Evolutionary conservation across 2,329 filamentous ascomycete genomes (phyloP).

Genomic region (Diaporthe citri): DNA sequence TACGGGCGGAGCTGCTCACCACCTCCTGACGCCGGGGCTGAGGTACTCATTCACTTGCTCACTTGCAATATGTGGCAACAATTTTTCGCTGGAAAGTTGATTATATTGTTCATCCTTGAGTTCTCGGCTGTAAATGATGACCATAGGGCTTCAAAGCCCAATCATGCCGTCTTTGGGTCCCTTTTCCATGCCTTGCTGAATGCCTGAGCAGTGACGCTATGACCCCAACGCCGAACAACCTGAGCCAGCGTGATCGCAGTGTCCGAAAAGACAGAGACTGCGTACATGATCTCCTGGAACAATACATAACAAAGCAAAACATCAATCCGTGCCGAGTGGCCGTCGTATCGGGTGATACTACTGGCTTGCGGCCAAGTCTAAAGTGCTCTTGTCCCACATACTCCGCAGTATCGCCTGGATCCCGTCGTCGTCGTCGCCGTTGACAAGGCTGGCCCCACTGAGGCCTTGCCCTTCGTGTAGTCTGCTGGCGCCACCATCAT

Average conservation of each 20-base stretch:
- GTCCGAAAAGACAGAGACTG: neutral
- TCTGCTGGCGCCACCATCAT: conserved; percentile 53
- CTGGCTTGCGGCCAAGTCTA: conserved; percentile 68
- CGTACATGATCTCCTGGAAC: neutral
- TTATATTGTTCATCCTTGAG: neutral
- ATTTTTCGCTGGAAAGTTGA: neutral
- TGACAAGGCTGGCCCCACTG: conserved; percentile 64
- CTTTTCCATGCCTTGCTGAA: conserved; percentile 17
- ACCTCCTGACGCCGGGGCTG: neutral
- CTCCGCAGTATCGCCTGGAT: conserved; percentile 66
- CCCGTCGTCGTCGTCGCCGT: conserved; percentile 64
- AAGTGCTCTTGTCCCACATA: conserved; percentile 70
- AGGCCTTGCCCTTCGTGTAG: conserved; percentile 55
- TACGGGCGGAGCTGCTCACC: neutral
- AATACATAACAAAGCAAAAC: neutral
- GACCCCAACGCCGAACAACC: conserved; percentile 26
- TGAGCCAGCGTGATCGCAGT: conserved; percentile 13
- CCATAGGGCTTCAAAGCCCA: neutral
- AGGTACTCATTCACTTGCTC: neutral
- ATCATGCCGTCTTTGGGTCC: neutral
- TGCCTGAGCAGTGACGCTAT: conserved; percentile 9
- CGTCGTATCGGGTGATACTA: conserved; percentile 48
- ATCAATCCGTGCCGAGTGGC: neutral
- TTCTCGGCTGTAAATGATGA: neutral
- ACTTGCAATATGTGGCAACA: neutral